These are phyloP conservation scores for Physcomitrellopsis africana DNA, from an alignment of 225 moss, liverwort and hornwort genomes.

Conservation along the genomic window DNA sequence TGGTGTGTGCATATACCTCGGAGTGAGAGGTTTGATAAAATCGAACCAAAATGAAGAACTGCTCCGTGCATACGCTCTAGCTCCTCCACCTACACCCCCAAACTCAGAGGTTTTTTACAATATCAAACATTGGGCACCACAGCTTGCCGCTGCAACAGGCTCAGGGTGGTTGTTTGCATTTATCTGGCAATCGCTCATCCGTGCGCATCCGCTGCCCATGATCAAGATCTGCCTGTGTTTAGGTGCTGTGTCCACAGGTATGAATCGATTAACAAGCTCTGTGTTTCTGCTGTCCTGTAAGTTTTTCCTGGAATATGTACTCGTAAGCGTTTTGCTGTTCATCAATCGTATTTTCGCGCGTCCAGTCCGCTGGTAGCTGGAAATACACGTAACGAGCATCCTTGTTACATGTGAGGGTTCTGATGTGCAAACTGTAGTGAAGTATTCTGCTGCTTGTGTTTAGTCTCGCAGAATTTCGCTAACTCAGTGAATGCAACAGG, in stretches of 20 bases:
- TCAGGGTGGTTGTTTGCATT: conserved; percentile 61
- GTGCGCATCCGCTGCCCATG: conserved; percentile 27
- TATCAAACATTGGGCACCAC: conserved; percentile 63
- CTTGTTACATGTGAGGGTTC: no score
- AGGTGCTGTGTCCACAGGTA: conserved; percentile 63
- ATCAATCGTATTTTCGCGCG: no score
- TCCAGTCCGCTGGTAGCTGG: no score
- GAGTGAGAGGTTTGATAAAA: conserved; percentile 48
- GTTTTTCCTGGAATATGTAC: no score
- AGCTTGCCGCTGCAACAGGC: conserved; percentile 57
- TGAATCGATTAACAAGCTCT: neutral
- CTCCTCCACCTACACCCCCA: conserved; percentile 34
- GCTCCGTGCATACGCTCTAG: conserved; percentile 21
- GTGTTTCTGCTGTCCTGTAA: no score
- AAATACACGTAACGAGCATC: no score
- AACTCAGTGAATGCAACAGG: conserved; percentile 36
- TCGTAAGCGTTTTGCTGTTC: no score
- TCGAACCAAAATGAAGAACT: conserved; percentile 36
- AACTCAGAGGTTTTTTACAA: conserved; percentile 37
- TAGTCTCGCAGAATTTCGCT: neutral
- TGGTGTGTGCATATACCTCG: conserved; percentile 51
- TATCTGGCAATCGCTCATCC: conserved; percentile 50
- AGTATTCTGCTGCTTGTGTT: neutral
- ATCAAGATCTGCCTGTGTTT: conserved; percentile 58
- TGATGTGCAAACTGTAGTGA: neutral